Evolutionary conservation across 169 alveolate species (phyloP).

Genomic region (Babesia divergens): DNA sequence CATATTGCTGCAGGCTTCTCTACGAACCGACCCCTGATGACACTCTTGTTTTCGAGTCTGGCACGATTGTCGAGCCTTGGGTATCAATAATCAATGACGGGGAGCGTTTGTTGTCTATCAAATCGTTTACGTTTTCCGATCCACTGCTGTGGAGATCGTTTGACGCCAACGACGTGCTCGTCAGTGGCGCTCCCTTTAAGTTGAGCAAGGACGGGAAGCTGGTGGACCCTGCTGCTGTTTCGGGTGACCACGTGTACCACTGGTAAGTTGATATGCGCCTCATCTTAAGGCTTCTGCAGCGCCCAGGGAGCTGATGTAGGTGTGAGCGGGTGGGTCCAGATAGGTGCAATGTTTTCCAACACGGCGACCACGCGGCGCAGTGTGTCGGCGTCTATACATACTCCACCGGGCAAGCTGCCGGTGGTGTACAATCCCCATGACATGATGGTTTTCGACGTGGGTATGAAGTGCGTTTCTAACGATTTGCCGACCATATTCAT

Average conservation of each 20-base stretch:
- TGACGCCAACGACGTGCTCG: neutral
- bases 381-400: neutral
- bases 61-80: neutral
- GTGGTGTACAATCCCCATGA: slow-evolving; percentile 1
- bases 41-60: neutral
- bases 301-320: neutral
- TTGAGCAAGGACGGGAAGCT: neutral
- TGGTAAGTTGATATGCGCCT: neutral
- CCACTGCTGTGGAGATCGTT: neutral
- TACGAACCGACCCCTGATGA: neutral
- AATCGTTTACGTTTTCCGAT: neutral
- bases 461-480: neutral
- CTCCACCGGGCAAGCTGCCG: neutral
- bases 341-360: slow-evolving; percentile 12
- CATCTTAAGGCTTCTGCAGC: neutral
- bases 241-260: neutral
- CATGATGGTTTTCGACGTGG: neutral
- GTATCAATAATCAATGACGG: neutral
- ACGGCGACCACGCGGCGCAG: neutral
- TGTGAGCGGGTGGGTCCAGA: slow-evolving; percentile 4
- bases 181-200: neutral
- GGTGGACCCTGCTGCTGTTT: neutral
- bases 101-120: neutral
- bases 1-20: neutral
- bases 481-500: neutral